Base-by-base conservation (phyloP, 2,329 filamentous ascomycete species). In the Coniochaeta sp. region DNA sequence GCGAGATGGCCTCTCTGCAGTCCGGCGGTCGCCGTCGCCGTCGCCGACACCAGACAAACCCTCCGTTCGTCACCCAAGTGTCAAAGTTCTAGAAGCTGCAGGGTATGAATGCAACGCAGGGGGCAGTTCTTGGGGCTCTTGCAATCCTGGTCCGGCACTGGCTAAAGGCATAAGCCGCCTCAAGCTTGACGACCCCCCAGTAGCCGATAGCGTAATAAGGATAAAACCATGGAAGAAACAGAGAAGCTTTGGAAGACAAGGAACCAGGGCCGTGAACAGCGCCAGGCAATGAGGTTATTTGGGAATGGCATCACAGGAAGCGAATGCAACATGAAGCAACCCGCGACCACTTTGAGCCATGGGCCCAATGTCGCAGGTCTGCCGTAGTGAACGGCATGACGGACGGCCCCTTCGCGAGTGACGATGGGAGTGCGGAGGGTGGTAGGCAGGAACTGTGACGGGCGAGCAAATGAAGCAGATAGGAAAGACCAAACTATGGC, bases 401-500 rank as follows among this genome's bases (percentile, higher is more conserved):
- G 12, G 26, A 55, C 52, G n/a, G n/a, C n/a, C n/a, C n/a, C 52
- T 17, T 33, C n/a, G n/a, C n/a, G 3, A 5, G 17, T 44, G 47
- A 47, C 22, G 52, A 34, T 7, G 52, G 59, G 22, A 36, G 34
- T 12, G 12, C 12, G 17, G 24, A 22, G 22, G 16, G 38, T 19
- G 11, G 38, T 17, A n/a, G n/a, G n/a, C n/a, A n/a, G n/a, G n/a
- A n/a, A n/a, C n/a, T n/a, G n/a, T n/a, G n/a, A n/a, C n/a, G n/a
- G 54, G 31, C 16, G 65, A 67, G 31, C 64, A 63, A 65, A 65
- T 47, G 43, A 47, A 47, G 43, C n/a, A 47, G 58, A 64, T 61
- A 63, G 57, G 4, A 63, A 65, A 67, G 62, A 67, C 64, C 63
- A 61, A 66, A 62, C 63, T 60, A 65, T 59, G 60, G 64, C 58